phyloP scores from a whole-genome alignment of 192 early-diverging fungal genomes.

The Paraglomus occultum region DNA sequence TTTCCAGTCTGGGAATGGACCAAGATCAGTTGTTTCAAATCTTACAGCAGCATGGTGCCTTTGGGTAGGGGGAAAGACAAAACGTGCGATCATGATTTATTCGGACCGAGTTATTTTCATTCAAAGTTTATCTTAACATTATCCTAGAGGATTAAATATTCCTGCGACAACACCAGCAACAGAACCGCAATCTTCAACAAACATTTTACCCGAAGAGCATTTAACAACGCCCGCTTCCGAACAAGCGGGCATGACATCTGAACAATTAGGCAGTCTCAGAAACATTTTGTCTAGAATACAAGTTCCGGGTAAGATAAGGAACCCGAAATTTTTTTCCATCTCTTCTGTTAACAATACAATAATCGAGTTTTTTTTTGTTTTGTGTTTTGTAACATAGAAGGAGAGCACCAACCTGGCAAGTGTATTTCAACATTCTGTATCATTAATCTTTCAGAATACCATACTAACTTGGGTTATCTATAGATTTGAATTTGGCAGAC shows the following conservation, averaged over 20 bases:
- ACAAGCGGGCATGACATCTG: conserved; percentile 31
- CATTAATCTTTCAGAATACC: background rate
- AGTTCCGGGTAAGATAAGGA: conserved; percentile 35
- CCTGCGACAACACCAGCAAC: conserved; percentile 24
- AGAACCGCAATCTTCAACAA: conserved; percentile 25
- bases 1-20: conserved; percentile 20
- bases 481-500: conserved; percentile 40
- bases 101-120: too few species aligned
- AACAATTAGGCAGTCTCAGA: conserved; percentile 45
- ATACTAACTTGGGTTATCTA: background rate
- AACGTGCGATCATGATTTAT: background rate
- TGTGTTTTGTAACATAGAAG: background rate
- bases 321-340: background rate
- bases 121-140: too few species aligned
- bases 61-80: conserved; percentile 3
- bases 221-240: conserved; percentile 15
- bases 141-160: background rate
- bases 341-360: background rate
- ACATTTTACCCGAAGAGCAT: conserved; percentile 7
- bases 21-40: conserved; percentile 27
- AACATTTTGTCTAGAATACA: conserved; percentile 46
- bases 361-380: background rate
- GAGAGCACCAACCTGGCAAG: conserved; percentile 10
- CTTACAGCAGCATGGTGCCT: conserved; percentile 24
- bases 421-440: background rate